A percentile compares a stretch with the other conserved stretches of the same genome.
Conservation (phyloP, 345 rosid genomes). For the Eucalyptus cloeziana region DNA sequence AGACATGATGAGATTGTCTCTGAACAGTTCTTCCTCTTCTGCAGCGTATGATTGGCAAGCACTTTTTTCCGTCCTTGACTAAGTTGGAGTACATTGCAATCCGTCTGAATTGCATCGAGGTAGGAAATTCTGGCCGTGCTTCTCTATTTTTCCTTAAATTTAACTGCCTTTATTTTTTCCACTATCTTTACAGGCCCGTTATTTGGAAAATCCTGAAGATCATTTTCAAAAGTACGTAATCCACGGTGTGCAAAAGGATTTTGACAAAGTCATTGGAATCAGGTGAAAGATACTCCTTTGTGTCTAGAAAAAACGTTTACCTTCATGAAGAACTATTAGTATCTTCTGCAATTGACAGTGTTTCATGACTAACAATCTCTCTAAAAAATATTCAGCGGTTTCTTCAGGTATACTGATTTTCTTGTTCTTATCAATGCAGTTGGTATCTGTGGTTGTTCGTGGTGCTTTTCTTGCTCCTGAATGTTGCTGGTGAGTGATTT, state of each 20-base stretch:
- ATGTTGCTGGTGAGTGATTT: slow-evolving; percentile 36
- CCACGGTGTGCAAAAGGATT: slow-evolving; percentile 34
- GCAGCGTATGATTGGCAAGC: slow-evolving; percentile 80
- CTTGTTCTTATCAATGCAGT: slow-evolving; percentile 17
- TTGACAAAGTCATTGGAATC: slow-evolving; percentile 87
- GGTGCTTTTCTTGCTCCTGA: slow-evolving; percentile 63
- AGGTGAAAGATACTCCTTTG: slow-evolving; percentile 18
- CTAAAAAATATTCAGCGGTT: background rate
- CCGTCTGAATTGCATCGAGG: slow-evolving; percentile 75
- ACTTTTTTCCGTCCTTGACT: slow-evolving; percentile 69
- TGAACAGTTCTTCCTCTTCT: background rate
- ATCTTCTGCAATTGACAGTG: background rate
- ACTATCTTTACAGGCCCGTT: slow-evolving; percentile 37
- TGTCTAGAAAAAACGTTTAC: background rate
- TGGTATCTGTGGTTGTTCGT: slow-evolving; percentile 93
- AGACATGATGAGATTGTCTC: background rate
- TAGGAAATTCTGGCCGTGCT: background rate
- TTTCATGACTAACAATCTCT: background rate
- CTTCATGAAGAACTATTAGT: background rate
- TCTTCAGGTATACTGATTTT: background rate
- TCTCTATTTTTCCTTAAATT: background rate
- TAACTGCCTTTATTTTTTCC: background rate
- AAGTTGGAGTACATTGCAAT: slow-evolving; percentile 66
- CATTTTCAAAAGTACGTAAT: slow-evolving; percentile 54
- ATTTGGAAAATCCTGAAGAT: slow-evolving; percentile 51